phyloP scores from a whole-genome alignment of 345 rosid species.

The Gossypium herbaceum region DNA sequence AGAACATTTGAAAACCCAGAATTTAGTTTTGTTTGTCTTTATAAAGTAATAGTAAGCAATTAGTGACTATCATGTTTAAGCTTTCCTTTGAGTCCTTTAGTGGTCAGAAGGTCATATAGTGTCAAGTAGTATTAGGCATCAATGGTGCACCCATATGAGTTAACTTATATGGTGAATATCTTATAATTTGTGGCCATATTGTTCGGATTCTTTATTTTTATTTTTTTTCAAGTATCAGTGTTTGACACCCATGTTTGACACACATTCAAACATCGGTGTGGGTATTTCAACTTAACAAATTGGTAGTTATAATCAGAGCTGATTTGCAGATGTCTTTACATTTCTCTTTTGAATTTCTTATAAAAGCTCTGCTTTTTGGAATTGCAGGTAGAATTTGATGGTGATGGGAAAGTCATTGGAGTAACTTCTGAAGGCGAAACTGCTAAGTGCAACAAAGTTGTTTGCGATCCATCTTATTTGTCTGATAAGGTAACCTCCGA shows the following conservation, averaged over 20 bases:
- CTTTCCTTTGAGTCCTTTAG: background rate
- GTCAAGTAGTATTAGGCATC: background rate
- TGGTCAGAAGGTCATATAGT: background rate
- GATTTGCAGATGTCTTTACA: background rate
- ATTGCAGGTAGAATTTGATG: slow-evolving; percentile 70
- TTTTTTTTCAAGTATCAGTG: too few species aligned
- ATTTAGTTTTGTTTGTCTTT: background rate
- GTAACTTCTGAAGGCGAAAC: slow-evolving; percentile 89
- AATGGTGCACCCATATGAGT: background rate
- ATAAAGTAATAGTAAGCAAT: background rate
- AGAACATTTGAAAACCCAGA: background rate
- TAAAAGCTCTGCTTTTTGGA: background rate
- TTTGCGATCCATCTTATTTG: slow-evolving; percentile 88
- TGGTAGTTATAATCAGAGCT: background rate
- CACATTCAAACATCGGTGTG: too few species aligned
- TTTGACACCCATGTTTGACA: too few species aligned
- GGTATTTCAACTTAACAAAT: background rate
- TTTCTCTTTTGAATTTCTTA: slow-evolving; percentile 1
- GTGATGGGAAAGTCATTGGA: slow-evolving; percentile 63
- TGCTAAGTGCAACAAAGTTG: slow-evolving; percentile 91
- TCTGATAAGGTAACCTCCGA: slow-evolving; percentile 54
- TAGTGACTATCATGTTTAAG: background rate
- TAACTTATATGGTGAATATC: too few species aligned
- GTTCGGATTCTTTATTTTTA: too few species aligned
- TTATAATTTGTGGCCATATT: too few species aligned